Evolutionary conservation across 352 stramenopile genomes (phyloP).

Genomic region (Phytophthora macrochlamydospora): DNA sequence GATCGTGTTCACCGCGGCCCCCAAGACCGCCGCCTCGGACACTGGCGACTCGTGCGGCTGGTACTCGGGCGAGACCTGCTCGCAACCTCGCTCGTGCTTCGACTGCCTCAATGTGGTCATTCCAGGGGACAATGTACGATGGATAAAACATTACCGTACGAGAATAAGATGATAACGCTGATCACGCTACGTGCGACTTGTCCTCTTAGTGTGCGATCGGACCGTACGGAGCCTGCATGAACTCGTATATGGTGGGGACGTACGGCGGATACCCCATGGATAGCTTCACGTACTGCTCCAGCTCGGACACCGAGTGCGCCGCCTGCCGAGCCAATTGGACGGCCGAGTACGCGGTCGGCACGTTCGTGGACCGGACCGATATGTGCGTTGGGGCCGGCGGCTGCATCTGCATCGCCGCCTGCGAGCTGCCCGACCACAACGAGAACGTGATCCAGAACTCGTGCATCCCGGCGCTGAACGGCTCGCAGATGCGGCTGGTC

Average conservation of each 20-base stretch:
- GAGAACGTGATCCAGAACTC: slow-evolving; percentile 29
- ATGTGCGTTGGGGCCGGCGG: slow-evolving; percentile 38
- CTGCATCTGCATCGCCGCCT: slow-evolving; percentile 52
- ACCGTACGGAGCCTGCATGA: slow-evolving; percentile 38
- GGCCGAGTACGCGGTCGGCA: slow-evolving; percentile 8
- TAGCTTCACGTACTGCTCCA: slow-evolving; percentile 47
- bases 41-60: slow-evolving; percentile 40
- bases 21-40: slow-evolving; percentile 19
- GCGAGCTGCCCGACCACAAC: slow-evolving; percentile 32
- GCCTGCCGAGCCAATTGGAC: slow-evolving; percentile 34
- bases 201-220: slow-evolving; percentile 36
- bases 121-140: slow-evolving; percentile 29
- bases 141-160: background rate
- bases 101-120: slow-evolving; percentile 48
- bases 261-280: slow-evolving; percentile 29
- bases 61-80: slow-evolving; percentile 35
- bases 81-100: slow-evolving; percentile 33
- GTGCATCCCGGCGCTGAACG: slow-evolving; percentile 30
- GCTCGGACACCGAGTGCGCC: slow-evolving; percentile 29
- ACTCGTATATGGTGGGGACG: slow-evolving; percentile 25
- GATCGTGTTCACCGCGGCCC: slow-evolving; percentile 24
- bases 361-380: slow-evolving; percentile 14
- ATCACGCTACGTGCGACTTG: background rate
- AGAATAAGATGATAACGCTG: slow-evolving; percentile 1
- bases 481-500: slow-evolving; percentile 34